These are phyloP conservation scores for Penicillium sp. DNA, from an alignment of 2,329 filamentous ascomycete genomes.

Conservation along the genomic window DNA sequence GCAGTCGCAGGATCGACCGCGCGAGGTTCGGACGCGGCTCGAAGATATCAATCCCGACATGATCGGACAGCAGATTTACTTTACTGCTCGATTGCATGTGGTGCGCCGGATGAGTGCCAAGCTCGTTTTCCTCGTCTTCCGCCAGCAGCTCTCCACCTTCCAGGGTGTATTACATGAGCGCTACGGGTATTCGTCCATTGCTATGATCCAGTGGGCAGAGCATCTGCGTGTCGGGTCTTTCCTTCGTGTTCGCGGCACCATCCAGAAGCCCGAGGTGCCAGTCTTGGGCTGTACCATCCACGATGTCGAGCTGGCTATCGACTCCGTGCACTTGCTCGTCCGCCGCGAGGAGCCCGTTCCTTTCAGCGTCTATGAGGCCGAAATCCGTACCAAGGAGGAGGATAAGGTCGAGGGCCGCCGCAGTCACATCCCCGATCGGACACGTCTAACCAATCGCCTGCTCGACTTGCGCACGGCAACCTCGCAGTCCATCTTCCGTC, in stretches of 20 bases:
- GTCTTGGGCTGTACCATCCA: slow-evolving; percentile 72
- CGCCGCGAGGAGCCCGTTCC: slow-evolving; percentile 59
- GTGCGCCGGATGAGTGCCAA: slow-evolving; percentile 75
- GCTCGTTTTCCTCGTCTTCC: slow-evolving; percentile 78
- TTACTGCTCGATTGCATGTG: slow-evolving; percentile 71
- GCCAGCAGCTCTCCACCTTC: slow-evolving; percentile 76
- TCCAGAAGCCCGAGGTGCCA: slow-evolving; percentile 69
- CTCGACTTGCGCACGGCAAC: slow-evolving; percentile 81
- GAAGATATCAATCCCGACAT: slow-evolving; percentile 50
- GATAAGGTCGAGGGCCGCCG: slow-evolving; percentile 54
- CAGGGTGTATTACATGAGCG: slow-evolving; percentile 71
- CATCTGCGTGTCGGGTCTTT: slow-evolving; percentile 74
- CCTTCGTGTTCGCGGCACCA: slow-evolving; percentile 67
- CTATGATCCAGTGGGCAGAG: slow-evolving; percentile 84
- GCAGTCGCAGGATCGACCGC: slow-evolving; percentile 51
- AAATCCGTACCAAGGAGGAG: slow-evolving; percentile 56
- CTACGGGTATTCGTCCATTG: slow-evolving; percentile 59
- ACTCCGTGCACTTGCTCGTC: slow-evolving; percentile 59
- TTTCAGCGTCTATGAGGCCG: slow-evolving; percentile 67
- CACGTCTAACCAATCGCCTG: slow-evolving; percentile 72
- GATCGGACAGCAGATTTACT: slow-evolving; percentile 58
- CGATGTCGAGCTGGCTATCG: slow-evolving; percentile 69
- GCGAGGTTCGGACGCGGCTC: slow-evolving; percentile 48
- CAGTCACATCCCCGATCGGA: slow-evolving; percentile 64
- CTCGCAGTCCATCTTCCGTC: slow-evolving; percentile 81